phyloP scores from a whole-genome alignment of 148 eudicot species.

The Agrostemma githago region DNA sequence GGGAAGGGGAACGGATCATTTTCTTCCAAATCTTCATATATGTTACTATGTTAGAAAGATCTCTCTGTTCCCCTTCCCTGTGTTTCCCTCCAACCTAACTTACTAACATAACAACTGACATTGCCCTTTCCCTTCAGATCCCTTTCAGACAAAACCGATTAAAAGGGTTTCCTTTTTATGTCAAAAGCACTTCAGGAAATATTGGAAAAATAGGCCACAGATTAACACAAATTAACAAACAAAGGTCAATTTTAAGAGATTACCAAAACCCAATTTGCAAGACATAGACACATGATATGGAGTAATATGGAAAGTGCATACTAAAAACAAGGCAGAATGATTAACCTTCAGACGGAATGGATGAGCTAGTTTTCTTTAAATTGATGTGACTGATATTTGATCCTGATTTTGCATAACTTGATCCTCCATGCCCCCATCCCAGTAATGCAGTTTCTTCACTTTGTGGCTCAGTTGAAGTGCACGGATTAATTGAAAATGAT shows the following conservation, averaged over 20 bases:
- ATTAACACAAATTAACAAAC: neutral
- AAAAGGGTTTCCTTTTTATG: neutral
- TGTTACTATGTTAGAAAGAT: neutral
- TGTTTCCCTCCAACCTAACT: neutral
- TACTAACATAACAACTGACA: neutral
- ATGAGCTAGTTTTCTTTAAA: conserved; percentile 24
- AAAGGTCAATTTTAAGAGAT: neutral
- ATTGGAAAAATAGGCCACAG: neutral
- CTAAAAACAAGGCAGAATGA: conserved; percentile 7
- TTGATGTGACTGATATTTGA: conserved; percentile 27
- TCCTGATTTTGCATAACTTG: conserved; percentile 34
- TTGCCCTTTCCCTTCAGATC: neutral
- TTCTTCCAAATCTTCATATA: neutral
- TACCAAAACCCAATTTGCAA: neutral
- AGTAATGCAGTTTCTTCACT: conserved; percentile 36
- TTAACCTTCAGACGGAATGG: conserved; percentile 48
- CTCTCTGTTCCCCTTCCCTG: neutral
- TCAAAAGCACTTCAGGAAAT: neutral
- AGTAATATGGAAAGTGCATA: neutral
- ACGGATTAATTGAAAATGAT: conserved; percentile 62
- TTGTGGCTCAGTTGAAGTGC: conserved; percentile 41
- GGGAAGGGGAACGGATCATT: neutral
- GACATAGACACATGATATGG: neutral
- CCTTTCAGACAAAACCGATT: neutral
- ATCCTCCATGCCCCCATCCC: conserved; percentile 35